Evolutionary conservation across 306 rosid species (phyloP).

Genomic region (Mimosa bimucronata): DNA sequence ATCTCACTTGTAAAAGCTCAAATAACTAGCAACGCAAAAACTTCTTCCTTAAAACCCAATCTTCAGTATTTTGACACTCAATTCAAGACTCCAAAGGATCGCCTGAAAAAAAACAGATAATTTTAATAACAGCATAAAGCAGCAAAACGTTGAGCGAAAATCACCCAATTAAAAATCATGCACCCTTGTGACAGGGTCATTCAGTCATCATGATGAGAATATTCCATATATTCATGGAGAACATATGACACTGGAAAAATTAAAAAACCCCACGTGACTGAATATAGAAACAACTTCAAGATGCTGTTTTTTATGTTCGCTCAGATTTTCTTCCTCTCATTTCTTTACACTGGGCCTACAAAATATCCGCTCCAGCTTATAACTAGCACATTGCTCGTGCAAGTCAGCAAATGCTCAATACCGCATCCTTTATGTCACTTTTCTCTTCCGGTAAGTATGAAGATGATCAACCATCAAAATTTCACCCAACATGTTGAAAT

Average conservation of each 20-base stretch:
- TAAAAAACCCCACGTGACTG: background rate
- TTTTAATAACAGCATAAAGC: constrained; percentile 1
- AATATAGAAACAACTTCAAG: background rate
- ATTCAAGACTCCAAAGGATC: constrained; percentile 21
- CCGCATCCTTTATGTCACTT: background rate
- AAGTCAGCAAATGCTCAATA: constrained; percentile 2
- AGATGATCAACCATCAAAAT: background rate
- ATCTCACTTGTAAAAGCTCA: constrained; percentile 39
- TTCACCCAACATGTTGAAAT: constrained; percentile 2
- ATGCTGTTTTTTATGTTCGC: background rate
- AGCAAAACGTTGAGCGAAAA: background rate
- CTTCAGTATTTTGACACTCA: constrained; percentile 34
- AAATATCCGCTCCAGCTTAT: background rate
- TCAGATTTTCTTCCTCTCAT: background rate
- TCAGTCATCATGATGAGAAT: background rate
- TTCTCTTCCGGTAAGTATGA: no score
- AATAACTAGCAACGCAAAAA: constrained; percentile 27
- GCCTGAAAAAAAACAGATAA: constrained; percentile 40
- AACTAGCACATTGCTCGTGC: background rate
- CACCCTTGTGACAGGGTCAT: background rate
- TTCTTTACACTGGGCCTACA: background rate
- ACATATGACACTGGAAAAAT: background rate
- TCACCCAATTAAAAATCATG: background rate
- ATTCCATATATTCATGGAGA: background rate
- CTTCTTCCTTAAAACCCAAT: constrained; percentile 29